Base-by-base conservation (phyloP, 805 yeast genomes). In the Wickerhamomyces rabaulensis region DNA sequence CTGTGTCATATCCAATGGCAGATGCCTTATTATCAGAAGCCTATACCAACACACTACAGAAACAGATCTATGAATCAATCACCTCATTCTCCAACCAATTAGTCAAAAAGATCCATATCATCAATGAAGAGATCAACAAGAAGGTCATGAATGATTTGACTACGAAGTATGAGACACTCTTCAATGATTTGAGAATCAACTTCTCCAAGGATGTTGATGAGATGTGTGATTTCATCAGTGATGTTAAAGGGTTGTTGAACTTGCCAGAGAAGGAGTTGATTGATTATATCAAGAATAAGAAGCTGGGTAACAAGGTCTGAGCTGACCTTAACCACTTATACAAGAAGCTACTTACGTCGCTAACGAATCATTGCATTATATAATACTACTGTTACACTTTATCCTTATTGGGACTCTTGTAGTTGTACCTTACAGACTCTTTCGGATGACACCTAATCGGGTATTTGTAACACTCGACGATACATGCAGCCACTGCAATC, bases 191-290 rank as follows among this genome's bases (percentile, higher is more conserved):
- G 31, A 67, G 64, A 48, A 46, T 29, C 2, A 64, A 59, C 23
- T 70, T 69, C 46, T 62, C 64, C 29, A 57, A 51, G 35, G 74
- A 70, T 47, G 65, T 69, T n/a, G 61, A 63, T 39, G 65, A 67
- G 33, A 66, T 70, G 61, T 52, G 66, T 37, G 56, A 52, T 2
- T 67, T 66, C 40, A 57, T 69, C 26, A 52, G 57, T 3, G 72
- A 67, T 20, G 63, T 69, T 15, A 62, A 62, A 45, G 63, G 65
- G 10, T 50, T 69, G 54, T 52, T 69, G 36, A 61, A 63, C 45
- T 52, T 68, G 0, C 64, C 73, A 1, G 72, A 69, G 44, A 58
- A 63, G 8, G 60, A 68, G 48, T 49, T 69, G 31, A 41, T 62
- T 12, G 48, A 55, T 9, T 56, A 58, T 41, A 66, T 67, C 46